Conservation (phyloP, 192 early-diverging fungal genomes). For the Linnemannia elongata region DNA sequence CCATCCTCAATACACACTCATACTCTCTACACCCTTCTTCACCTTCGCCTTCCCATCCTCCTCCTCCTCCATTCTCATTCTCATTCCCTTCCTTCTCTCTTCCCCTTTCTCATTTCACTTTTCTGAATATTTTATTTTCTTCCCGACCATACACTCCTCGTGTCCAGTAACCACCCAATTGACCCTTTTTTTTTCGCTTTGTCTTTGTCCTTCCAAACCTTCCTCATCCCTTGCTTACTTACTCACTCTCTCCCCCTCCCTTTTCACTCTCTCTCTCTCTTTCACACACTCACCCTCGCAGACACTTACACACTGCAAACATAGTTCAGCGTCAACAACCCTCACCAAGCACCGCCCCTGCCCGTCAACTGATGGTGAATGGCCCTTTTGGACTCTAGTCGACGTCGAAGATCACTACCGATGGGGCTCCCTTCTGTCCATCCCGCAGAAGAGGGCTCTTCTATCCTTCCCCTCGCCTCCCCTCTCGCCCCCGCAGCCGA, state of each 20-base stretch:
- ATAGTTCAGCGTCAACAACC: neutral
- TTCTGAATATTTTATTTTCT: neutral
- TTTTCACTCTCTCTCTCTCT: neutral
- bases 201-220: neutral
- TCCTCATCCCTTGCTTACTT: neutral
- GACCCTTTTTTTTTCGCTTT: no score
- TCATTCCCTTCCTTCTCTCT: neutral
- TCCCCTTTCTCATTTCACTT: neutral
- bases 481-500: conserved; percentile 3
- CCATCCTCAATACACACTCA: neutral
- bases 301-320: neutral
- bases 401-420: neutral
- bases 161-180: neutral
- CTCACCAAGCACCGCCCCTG: neutral
- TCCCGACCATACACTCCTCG: neutral
- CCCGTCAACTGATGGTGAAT: neutral
- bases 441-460: conserved; percentile 11
- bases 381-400: conserved; percentile 6
- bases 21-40: neutral
- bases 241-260: neutral
- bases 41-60: neutral
- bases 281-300: neutral
- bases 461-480: neutral
- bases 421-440: conserved; percentile 10
- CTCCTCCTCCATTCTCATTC: neutral